A percentile compares a stretch with the other conserved stretches of the same genome.
phyloP scores from a whole-genome alignment of 1,284 basidiomycete species.

The Cutaneotrichosporon sp. region DNA sequence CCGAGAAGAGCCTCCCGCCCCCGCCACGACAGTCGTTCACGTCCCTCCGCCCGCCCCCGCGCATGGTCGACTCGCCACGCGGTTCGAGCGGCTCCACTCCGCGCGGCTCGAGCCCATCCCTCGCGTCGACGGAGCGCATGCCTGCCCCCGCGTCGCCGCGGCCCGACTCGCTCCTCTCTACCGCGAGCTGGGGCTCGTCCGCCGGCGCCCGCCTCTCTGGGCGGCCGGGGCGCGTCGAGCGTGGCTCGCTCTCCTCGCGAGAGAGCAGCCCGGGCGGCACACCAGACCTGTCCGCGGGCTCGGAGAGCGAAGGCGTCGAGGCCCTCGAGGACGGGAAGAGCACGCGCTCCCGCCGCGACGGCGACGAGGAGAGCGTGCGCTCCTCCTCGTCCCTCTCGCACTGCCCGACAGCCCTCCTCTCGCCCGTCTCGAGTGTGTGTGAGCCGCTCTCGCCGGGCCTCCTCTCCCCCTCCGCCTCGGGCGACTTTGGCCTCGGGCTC shows the following conservation, averaged over 20 bases:
- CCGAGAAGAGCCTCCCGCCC: neutral
- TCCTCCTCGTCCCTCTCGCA: neutral
- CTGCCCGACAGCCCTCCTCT: neutral
- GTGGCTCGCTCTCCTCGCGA: neutral
- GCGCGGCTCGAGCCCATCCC: neutral
- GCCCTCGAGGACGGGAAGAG: neutral
- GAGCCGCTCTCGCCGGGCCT: neutral
- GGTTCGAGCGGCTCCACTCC: neutral
- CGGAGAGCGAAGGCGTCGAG: neutral
- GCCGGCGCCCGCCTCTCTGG: neutral
- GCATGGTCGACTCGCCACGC: neutral
- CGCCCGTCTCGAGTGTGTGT: neutral
- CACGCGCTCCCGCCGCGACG: neutral
- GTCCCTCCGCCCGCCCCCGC: neutral
- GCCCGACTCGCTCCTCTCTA: constrained; percentile 2
- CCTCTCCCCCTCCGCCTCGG: neutral
- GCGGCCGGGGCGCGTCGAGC: neutral
- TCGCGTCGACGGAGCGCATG: neutral
- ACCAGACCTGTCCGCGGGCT: neutral
- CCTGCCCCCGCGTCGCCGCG: neutral
- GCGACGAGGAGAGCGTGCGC: neutral
- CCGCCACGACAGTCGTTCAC: neutral
- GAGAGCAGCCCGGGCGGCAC: neutral
- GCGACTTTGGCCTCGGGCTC: neutral
- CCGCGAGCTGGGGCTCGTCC: constrained; percentile 5